Evolutionary conservation across 495 filamentous ascomycete species (phyloP).

Genomic region (Penicillium cinerascens): DNA sequence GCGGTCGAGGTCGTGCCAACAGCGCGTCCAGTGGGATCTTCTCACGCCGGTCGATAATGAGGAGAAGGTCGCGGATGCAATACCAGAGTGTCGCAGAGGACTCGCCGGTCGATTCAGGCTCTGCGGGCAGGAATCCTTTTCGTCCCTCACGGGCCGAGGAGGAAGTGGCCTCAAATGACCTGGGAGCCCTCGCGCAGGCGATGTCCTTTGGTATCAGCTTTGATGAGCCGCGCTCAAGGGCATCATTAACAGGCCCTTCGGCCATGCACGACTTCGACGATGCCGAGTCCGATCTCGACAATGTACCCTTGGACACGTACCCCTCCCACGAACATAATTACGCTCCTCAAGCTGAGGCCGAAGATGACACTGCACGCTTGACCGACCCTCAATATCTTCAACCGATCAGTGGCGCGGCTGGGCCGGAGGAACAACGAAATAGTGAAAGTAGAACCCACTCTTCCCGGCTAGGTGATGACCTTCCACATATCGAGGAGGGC

Average conservation of each 20-base stretch:
- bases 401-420: constrained; percentile 60
- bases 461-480: constrained; percentile 60
- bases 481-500: constrained; percentile 50
- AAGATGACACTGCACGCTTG: constrained; percentile 67
- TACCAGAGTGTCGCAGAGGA: constrained; percentile 54
- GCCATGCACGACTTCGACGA: constrained; percentile 20
- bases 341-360: constrained; percentile 41
- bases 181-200: constrained; percentile 54
- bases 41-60: constrained; percentile 36
- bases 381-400: constrained; percentile 58
- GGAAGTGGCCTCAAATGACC: constrained; percentile 43
- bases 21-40: constrained; percentile 34
- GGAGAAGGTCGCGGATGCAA: constrained; percentile 31
- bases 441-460: constrained; percentile 61
- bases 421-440: constrained; percentile 50
- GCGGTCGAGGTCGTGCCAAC: constrained; percentile 25
- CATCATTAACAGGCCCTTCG: constrained; percentile 16
- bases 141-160: constrained; percentile 24
- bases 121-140: constrained; percentile 19
- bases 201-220: constrained; percentile 61
- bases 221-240: constrained; percentile 33
- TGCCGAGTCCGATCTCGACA: constrained; percentile 31
- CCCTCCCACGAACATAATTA: constrained; percentile 44
- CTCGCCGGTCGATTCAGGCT: constrained; percentile 42
- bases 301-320: constrained; percentile 26